These are phyloP conservation scores for Alnus glutinosa DNA, from an alignment of 306 rosid genomes.

Conservation along the genomic window DNA sequence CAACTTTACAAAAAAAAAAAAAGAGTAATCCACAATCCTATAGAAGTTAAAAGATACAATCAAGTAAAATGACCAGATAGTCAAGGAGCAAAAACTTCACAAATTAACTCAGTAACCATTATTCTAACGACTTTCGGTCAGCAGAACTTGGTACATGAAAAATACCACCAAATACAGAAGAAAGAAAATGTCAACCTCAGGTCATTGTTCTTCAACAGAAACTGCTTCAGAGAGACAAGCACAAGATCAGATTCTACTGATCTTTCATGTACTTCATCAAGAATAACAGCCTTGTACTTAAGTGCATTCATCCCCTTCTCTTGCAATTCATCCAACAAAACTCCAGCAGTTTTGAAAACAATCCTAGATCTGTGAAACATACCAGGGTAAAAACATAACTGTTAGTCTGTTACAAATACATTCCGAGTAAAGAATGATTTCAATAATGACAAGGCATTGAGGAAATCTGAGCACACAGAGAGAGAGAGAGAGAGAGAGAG, in stretches of 20 bases:
- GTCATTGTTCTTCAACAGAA: constrained; percentile 66
- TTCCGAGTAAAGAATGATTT: background rate
- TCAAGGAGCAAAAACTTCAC: background rate
- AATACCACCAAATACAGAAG: constrained; percentile 8
- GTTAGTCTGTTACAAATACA: background rate
- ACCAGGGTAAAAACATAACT: background rate
- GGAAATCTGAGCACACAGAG: background rate
- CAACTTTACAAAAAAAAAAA: background rate
- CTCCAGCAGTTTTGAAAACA: constrained; percentile 91
- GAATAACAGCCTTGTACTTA: constrained; percentile 80
- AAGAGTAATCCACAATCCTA: background rate
- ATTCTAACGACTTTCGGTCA: background rate
- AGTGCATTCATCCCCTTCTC: constrained; percentile 75
- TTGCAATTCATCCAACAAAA: constrained; percentile 80
- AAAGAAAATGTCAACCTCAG: constrained; percentile 58
- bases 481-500: background rate
- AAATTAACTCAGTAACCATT: background rate
- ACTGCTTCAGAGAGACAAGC: constrained; percentile 86
- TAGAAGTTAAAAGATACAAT: background rate
- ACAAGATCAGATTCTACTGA: constrained; percentile 92
- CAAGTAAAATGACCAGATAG: background rate
- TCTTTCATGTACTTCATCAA: constrained; percentile 97
- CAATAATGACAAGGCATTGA: background rate
- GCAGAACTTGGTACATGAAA: background rate
- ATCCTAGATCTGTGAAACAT: constrained; percentile 57